A percentile compares a stretch with the other conserved stretches of the same genome.
These are phyloP conservation scores for Oenanthe javanica DNA, from an alignment of 140 eudicot species.

Conservation along the genomic window DNA sequence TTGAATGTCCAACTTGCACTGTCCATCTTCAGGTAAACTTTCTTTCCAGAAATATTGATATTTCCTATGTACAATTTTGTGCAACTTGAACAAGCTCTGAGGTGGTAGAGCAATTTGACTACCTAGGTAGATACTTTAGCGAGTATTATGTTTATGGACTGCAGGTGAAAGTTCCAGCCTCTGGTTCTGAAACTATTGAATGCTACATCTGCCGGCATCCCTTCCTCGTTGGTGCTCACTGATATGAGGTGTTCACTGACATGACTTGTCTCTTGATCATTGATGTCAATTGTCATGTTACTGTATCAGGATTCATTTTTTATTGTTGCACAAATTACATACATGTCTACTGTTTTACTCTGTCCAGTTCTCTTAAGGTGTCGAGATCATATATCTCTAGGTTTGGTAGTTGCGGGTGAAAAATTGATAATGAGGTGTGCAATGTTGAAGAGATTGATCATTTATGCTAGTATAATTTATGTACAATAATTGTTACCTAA, in stretches of 20 bases:
- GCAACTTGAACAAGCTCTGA: background rate
- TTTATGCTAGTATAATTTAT: background rate
- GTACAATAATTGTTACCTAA: background rate
- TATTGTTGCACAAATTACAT: too few relatives aligned
- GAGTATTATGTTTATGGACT: conserved; percentile 3
- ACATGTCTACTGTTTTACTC: background rate
- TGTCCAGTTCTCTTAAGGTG: background rate
- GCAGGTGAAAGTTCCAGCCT: conserved; percentile 73
- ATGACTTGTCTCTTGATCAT: background rate
- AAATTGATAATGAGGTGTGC: background rate
- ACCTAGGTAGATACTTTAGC: background rate
- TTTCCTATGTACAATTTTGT: background rate
- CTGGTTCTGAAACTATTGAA: conserved; percentile 78
- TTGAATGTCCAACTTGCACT: conserved; percentile 87
- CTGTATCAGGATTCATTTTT: too few relatives aligned
- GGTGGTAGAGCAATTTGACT: background rate
- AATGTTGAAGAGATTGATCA: background rate
- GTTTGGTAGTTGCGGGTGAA: background rate
- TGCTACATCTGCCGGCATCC: conserved; percentile 88
- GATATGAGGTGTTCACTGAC: conserved; percentile 3
- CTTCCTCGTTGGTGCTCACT: conserved; percentile 62
- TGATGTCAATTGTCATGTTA: too few relatives aligned
- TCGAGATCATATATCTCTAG: background rate
- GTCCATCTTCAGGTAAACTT: conserved; percentile 76
- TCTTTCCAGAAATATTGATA: background rate